Evolutionary conservation across 192 early-diverging fungal genomes (phyloP), one percentile per base, ranked within the genome.

Genomic region (Ambispora gerdemannii): DNA sequence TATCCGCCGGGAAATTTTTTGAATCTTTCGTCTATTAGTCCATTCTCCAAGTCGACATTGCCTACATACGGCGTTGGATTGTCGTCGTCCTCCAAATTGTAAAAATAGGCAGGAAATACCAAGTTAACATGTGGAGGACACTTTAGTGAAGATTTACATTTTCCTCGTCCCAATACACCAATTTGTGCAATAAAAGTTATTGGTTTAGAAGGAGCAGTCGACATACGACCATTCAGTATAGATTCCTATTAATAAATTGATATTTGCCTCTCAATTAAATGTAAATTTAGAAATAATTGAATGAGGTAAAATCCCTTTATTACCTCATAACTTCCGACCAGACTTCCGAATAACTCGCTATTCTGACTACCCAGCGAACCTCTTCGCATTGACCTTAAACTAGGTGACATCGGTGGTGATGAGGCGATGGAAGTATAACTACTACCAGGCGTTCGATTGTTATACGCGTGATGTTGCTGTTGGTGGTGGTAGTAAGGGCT

Each of bases 41-140:
- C 74, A 60, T 72, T 82, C 67, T 84, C 83, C 17, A 89, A 66
- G 71, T 92, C 88, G 10, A 93, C 71, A 36, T 77, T 83, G 2
- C 92, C 92, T 4, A 93, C 92, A 77, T 93, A 93, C 6, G 92
- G 92, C 8, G 84, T 79, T 3, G 78, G 71, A n/a, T 51, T 64
- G 24, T 88, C 85, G 38, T 81, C 86, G 15, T 80, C 72, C 51
- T 77, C 78, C 31, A 88, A 73, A 43, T 92, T 86, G 75, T 91
- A 93, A 75, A 90, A 93, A 55, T 83, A 84, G 10, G 91, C 91
- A 27, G 86, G 85, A 66, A 93, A 93, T 13, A 75, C 75, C 8
- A 91, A 63, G 3, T 66, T 71, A 11, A 88, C 71, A 76, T 91
- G 89, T 22, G 84, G 87, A 31, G 90, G 89, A 33, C 89, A 90